Conservation (phyloP, 768 basidiomycete species). For the Amanita molliuscula region DNA sequence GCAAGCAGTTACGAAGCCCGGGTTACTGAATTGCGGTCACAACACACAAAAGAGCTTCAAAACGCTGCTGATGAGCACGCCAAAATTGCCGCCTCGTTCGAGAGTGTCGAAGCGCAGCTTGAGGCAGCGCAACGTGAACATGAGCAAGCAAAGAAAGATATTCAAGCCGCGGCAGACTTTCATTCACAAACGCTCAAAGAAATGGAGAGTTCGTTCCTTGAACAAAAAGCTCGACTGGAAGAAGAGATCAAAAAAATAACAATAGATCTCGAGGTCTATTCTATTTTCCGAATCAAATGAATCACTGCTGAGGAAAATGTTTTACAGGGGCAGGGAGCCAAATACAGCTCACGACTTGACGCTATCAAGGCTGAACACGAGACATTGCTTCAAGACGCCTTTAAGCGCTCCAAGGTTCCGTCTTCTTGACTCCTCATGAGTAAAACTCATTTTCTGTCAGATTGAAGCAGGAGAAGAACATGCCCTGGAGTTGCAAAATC, state of each 20-base stretch:
- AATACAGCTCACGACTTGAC: conserved; percentile 59
- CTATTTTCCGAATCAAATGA: neutral
- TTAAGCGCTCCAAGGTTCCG: conserved; percentile 68
- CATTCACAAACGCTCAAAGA: conserved; percentile 42
- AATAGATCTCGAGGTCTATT: conserved; percentile 54
- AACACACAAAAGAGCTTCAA: conserved; percentile 37
- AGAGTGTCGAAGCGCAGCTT: conserved; percentile 37
- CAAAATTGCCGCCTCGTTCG: conserved; percentile 31
- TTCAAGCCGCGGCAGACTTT: conserved; percentile 32
- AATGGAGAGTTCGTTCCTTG: conserved; percentile 35
- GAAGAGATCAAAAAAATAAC: conserved; percentile 47
- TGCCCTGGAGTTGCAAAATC: conserved; percentile 54
- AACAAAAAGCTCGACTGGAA: conserved; percentile 40
- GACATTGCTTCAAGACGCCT: conserved; percentile 53
- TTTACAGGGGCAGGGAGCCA: conserved; percentile 53
- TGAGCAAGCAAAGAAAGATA: conserved; percentile 36
- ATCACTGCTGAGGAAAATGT: neutral
- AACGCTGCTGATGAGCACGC: conserved; percentile 33
- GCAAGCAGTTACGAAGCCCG: conserved; percentile 32
- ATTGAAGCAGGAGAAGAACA: conserved; percentile 64
- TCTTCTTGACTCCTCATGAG: neutral
- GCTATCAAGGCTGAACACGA: conserved; percentile 57
- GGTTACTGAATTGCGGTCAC: conserved; percentile 27
- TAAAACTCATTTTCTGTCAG: conserved; percentile 22
- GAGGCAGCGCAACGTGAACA: conserved; percentile 31